Evolutionary conservation across 805 yeast genomes (phyloP).

Genomic region (Saccharomycopsis sp.): DNA sequence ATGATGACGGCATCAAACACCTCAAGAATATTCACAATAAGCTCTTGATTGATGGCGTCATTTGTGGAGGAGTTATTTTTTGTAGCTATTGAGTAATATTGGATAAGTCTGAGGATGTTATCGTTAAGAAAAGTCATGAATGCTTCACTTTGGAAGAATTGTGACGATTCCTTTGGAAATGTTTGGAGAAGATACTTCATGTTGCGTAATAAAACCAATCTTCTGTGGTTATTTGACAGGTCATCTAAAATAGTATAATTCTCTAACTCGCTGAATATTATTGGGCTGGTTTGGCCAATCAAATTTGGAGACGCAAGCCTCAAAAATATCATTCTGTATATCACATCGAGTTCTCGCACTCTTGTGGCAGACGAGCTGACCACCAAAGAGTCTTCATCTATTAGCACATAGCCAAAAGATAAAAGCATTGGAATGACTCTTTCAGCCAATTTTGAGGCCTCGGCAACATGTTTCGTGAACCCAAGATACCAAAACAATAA

Average conservation of each 20-base stretch:
- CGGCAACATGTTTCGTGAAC: neutral
- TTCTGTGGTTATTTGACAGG: neutral
- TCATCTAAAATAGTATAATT: neutral
- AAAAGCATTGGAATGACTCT: neutral
- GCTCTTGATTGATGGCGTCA: neutral
- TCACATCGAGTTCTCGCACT: neutral
- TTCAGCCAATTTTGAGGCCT: neutral
- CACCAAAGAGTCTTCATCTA: neutral
- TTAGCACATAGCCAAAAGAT: neutral
- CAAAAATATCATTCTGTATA: neutral
- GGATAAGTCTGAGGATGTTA: constrained; percentile 5
- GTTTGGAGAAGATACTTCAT: constrained; percentile 11
- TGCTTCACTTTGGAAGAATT: constrained; percentile 10
- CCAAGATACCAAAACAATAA: constrained; percentile 9
- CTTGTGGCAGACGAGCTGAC: neutral
- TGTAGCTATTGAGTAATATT: neutral
- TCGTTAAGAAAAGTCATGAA: constrained; percentile 15
- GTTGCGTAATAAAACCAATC: constrained; percentile 9
- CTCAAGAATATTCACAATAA: constrained; percentile 7
- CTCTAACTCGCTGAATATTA: constrained; percentile 2
- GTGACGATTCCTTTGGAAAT: constrained; percentile 9
- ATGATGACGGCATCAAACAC: constrained; percentile 12
- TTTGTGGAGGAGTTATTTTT: neutral
- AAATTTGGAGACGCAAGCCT: neutral
- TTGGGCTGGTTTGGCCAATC: neutral